phyloP scores from a whole-genome alignment of 2,329 filamentous ascomycete species.

The Hymenoscyphus fraxineus region DNA sequence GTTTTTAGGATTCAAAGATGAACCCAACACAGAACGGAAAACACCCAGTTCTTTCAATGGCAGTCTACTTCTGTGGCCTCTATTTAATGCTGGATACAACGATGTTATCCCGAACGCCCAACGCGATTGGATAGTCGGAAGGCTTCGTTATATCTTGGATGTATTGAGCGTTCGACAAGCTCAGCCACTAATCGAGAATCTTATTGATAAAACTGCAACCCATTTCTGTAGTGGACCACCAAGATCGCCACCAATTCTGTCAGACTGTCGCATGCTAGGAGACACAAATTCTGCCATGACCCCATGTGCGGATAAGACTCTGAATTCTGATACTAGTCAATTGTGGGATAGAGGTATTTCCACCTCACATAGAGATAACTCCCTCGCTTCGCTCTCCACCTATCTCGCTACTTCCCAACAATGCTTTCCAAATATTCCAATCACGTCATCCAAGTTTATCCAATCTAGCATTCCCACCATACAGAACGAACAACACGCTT shows the following conservation, averaged over 20 bases:
- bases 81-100: conserved; percentile 26
- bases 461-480: not conserved
- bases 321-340: not conserved
- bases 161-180: conserved; percentile 29
- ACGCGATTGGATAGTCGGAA: conserved; percentile 26
- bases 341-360: not conserved
- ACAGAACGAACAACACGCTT: not conserved
- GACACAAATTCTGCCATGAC: not conserved
- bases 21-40: conserved; percentile 3
- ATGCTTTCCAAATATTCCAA: not conserved
- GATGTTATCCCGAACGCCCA: conserved; percentile 24
- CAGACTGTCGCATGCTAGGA: not conserved
- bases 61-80: conserved; percentile 29
- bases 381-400: not conserved
- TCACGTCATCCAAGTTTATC: not conserved
- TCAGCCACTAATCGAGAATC: conserved; percentile 17
- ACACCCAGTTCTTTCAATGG: conserved; percentile 23
- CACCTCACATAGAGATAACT: not conserved
- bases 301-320: not conserved
- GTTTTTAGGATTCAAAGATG: conserved; percentile 20
- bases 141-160: conserved; percentile 26
- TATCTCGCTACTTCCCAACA: not conserved
- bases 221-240: not conserved
- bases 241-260: not conserved
- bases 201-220: not conserved